Evolutionary conservation across 2,329 filamentous ascomycete genomes (phyloP).

Genomic region (Fusarium albidum): DNA sequence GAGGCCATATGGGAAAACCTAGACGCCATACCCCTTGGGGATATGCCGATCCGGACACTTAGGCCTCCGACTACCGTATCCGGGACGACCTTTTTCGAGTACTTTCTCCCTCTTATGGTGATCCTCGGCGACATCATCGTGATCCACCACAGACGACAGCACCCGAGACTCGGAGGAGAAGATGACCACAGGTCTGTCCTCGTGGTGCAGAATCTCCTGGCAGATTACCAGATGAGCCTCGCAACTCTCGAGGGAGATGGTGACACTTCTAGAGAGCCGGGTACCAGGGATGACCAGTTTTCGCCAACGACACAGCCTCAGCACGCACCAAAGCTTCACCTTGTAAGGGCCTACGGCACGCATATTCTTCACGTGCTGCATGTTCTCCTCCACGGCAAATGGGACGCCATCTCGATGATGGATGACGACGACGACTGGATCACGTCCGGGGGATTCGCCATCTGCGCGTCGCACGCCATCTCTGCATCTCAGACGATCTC

Average conservation of each 20-base stretch:
- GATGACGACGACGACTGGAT: slow-evolving; percentile 59
- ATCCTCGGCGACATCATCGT: slow-evolving; percentile 60
- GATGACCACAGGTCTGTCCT: neutral
- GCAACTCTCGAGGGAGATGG: too few species aligned
- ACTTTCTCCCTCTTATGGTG: slow-evolving; percentile 58
- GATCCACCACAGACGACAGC: slow-evolving; percentile 52
- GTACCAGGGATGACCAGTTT: neutral
- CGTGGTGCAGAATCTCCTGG: neutral
- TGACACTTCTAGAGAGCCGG: too few species aligned
- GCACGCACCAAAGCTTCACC: slow-evolving; percentile 39
- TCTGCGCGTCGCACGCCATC: slow-evolving; percentile 57
- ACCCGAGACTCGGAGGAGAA: slow-evolving; percentile 50
- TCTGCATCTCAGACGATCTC: slow-evolving; percentile 55
- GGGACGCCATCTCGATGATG: slow-evolving; percentile 58
- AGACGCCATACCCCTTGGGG: slow-evolving; percentile 24
- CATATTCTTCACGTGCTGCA: slow-evolving; percentile 58
- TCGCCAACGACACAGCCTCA: neutral
- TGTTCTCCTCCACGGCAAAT: slow-evolving; percentile 58
- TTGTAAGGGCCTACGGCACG: slow-evolving; percentile 56
- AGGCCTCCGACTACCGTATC: slow-evolving; percentile 51
- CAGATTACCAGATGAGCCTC: neutral
- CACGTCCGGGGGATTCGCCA: slow-evolving; percentile 53
- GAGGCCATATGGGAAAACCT: slow-evolving; percentile 53
- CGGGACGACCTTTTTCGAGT: slow-evolving; percentile 57
- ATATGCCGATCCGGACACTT: slow-evolving; percentile 12